Conservation (phyloP, 495 filamentous ascomycete species). For the Aspergillus diversus region DNA sequence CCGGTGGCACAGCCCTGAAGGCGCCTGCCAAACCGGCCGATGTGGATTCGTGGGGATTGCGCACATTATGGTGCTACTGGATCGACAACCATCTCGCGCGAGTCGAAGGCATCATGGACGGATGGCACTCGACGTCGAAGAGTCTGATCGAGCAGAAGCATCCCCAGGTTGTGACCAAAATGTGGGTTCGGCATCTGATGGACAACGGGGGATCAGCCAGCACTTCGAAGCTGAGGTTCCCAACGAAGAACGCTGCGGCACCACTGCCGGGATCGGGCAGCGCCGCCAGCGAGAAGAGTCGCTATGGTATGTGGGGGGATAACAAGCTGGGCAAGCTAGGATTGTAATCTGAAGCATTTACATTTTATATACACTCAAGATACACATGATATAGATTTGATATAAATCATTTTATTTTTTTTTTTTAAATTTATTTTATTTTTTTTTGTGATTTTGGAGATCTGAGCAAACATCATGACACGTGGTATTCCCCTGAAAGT, state of each 20-base stretch:
- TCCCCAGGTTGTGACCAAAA: not conserved
- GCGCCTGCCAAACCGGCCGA: constrained; percentile 1
- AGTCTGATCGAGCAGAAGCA: not conserved
- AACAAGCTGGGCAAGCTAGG: constrained; percentile 7
- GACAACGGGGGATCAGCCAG: not conserved
- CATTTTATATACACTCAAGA: no score
- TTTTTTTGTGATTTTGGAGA: no score
- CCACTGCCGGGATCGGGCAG: constrained; percentile 8
- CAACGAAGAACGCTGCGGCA: not conserved
- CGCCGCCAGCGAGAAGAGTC: constrained; percentile 8
- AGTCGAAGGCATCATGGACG: constrained; percentile 10
- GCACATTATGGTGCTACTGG: constrained; percentile 24
- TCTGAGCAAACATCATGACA: no score
- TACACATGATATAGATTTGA: no score
- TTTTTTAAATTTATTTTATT: no score
- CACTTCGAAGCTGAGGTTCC: constrained; percentile 3
- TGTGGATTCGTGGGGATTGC: constrained; percentile 18
- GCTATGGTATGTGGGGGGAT: constrained; percentile 15
- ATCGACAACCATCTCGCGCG: constrained; percentile 16
- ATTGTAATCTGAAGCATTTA: not conserved
- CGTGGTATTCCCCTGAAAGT: no score
- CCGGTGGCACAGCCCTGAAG: constrained; percentile 14
- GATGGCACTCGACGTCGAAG: constrained; percentile 14
- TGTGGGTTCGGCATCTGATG: not conserved
- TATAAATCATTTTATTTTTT: no score